Base-by-base conservation (phyloP, 192 early-diverging fungal genomes). In the Entomortierella lignicola region DNA sequence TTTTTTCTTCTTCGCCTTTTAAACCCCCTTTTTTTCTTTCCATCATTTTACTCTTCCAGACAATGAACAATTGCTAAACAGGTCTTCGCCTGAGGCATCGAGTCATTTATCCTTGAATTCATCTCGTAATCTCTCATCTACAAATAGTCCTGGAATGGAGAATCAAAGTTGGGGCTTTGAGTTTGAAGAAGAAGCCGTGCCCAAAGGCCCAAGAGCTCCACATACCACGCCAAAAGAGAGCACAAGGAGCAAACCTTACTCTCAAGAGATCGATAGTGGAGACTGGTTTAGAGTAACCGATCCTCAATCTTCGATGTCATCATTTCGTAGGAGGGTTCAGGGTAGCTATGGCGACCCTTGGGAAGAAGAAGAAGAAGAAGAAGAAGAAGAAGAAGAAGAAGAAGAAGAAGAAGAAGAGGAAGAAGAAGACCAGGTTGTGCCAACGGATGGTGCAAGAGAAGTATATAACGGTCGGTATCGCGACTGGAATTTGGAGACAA, bases 111-210 rank as follows among this genome's bases (percentile, higher is more conserved):
- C 43, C 5, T 0, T 10, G 13, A 20, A 12, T 1, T 39, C 58
- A 8, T 0, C 0, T 31, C 23, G 6, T 8, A 41, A 44, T 2
- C 2, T 26, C 11, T 44, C 58, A 15, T 27, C 44, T 29, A 50
- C 8, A 30, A 21, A 47, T 15, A 47, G 17, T 47, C 2, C 44
- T 12, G 44, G 2, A 4, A 47, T 20, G 20, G 44, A 34, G 34
- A 37, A 54, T 39, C 50, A 64, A 15, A 47, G 44, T 21, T 74
- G 72, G 72, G 64, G 72, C 4, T 74, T 74, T 37, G 72, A 61
- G 13, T 61, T 63, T 60, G 63, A 74, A 20, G 12, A 58, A 5
- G 72, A 74, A 6, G 72, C 58, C 34, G 66, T 74, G 72, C 31
- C 63, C 1, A 53, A 39, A 15, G 50, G 52, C 15, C 21, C 54